Evolutionary conservation across 257 asterid species (phyloP).

Genomic region (Petunia axillaris): DNA sequence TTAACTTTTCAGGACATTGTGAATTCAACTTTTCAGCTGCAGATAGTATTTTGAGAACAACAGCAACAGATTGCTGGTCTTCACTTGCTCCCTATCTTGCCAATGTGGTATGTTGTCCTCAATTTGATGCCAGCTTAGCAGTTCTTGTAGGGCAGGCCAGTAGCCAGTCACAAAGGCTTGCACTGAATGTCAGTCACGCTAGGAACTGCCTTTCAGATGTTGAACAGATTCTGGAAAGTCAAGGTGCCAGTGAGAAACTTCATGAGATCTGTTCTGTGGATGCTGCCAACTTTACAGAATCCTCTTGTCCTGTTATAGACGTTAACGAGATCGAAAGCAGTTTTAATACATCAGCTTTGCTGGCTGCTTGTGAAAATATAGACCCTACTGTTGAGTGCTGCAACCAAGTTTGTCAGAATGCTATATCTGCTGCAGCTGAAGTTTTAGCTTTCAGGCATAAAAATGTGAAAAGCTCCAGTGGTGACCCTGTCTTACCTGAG

Average conservation of each 20-base stretch:
- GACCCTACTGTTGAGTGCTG: constrained; percentile 43
- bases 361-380: constrained; percentile 35
- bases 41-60: constrained; percentile 29
- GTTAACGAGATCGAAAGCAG: constrained; percentile 26
- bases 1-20: constrained; percentile 36
- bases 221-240: constrained; percentile 39
- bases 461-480: neutral
- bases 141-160: constrained; percentile 42
- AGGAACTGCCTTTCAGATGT: constrained; percentile 44
- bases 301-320: constrained; percentile 40
- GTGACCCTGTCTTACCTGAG: constrained; percentile 11
- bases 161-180: constrained; percentile 27
- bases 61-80: constrained; percentile 47
- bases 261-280: constrained; percentile 38
- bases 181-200: constrained; percentile 35
- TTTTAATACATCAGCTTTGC: constrained; percentile 31
- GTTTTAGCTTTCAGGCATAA: constrained; percentile 30
- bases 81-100: constrained; percentile 43
- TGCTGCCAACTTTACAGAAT: constrained; percentile 30
- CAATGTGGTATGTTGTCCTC: constrained; percentile 44
- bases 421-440: constrained; percentile 42
- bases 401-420: constrained; percentile 40
- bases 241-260: constrained; percentile 40
- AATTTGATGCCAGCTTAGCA: constrained; percentile 35
- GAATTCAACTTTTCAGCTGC: constrained; percentile 36